These are phyloP conservation scores for Plectosphaerella sp. DNA, from an alignment of 2,329 filamentous ascomycete species.

Conservation along the genomic window DNA sequence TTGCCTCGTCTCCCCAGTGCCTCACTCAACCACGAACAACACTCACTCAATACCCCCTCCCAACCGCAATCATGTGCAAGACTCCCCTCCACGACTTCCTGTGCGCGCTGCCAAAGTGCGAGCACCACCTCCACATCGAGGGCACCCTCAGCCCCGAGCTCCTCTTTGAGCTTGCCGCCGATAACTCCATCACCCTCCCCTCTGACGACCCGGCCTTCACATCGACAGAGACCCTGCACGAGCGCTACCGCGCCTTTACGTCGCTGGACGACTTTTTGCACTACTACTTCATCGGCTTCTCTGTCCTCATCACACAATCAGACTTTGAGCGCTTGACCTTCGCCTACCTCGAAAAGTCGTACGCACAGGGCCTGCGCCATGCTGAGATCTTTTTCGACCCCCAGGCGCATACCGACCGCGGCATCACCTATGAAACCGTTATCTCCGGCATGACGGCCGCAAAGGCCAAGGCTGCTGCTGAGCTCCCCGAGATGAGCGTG, in stretches of 20 bases:
- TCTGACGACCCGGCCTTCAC: slow-evolving; percentile 56
- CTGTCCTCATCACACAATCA: slow-evolving; percentile 56
- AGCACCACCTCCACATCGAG: slow-evolving; percentile 79
- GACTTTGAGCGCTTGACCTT: slow-evolving; percentile 72
- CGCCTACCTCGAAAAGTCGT: slow-evolving; percentile 64
- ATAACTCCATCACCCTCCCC: slow-evolving; percentile 62
- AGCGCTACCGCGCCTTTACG: slow-evolving; percentile 63
- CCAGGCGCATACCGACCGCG: slow-evolving; percentile 65
- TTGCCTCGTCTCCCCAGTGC: no score
- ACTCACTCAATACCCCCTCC: not conserved
- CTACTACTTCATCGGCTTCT: slow-evolving; percentile 76
- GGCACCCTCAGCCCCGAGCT: slow-evolving; percentile 67
- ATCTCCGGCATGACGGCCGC: slow-evolving; percentile 60
- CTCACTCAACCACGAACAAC: no score
- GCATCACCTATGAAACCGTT: slow-evolving; percentile 59
- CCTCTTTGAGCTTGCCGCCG: slow-evolving; percentile 63
- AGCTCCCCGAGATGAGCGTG: slow-evolving; percentile 57
- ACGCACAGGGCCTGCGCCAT: slow-evolving; percentile 62
- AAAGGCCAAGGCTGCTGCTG: slow-evolving; percentile 52
- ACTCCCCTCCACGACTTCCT: slow-evolving; percentile 53
- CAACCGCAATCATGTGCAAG: slow-evolving; percentile 45
- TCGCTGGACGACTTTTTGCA: slow-evolving; percentile 73
- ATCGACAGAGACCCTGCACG: slow-evolving; percentile 52
- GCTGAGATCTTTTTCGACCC: slow-evolving; percentile 81
- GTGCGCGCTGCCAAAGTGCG: slow-evolving; percentile 67